A percentile compares a stretch with the other conserved stretches of the same genome.
Evolutionary conservation across 2,329 filamentous ascomycete species (phyloP).

Genomic region (Bisporella sp.): DNA sequence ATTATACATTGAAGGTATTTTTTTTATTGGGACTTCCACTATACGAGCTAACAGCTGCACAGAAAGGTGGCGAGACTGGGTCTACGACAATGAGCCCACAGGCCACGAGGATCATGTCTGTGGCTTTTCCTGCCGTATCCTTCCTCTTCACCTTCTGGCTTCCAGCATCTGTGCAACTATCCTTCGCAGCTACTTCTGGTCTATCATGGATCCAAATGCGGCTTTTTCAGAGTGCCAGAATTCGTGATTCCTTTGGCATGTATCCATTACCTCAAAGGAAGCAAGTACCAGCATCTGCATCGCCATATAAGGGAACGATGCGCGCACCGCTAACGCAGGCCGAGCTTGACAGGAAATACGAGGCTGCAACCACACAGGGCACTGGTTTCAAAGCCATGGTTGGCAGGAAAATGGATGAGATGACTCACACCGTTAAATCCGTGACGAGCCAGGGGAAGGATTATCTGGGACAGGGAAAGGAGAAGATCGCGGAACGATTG

Average conservation of each 20-base stretch:
- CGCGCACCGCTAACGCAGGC: neutral
- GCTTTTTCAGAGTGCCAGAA: slow-evolving; percentile 33
- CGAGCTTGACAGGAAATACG: slow-evolving; percentile 1
- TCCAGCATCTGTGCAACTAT: slow-evolving; percentile 49
- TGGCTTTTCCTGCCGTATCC: slow-evolving; percentile 45
- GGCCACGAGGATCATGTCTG: slow-evolving; percentile 34
- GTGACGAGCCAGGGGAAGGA: neutral
- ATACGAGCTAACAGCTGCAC: slow-evolving; percentile 5
- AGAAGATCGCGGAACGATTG: neutral
- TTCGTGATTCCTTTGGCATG: slow-evolving; percentile 34
- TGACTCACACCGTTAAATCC: neutral
- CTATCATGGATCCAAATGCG: slow-evolving; percentile 36
- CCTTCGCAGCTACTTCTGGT: slow-evolving; percentile 44
- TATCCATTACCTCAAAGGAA: slow-evolving; percentile 13
- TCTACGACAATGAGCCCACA: slow-evolving; percentile 25
- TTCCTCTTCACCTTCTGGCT: slow-evolving; percentile 43
- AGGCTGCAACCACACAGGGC: neutral
- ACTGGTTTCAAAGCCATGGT: neutral
- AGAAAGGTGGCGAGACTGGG: slow-evolving; percentile 44
- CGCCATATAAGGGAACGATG: slow-evolving; percentile 5
- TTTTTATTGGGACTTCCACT: neutral
- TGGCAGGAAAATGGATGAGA: neutral
- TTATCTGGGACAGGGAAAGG: neutral
- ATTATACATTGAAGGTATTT: slow-evolving; percentile 31
- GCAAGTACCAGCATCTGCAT: neutral